phyloP scores from a whole-genome alignment of 2,329 filamentous ascomycete genomes.

The Colletotrichum sp. region DNA sequence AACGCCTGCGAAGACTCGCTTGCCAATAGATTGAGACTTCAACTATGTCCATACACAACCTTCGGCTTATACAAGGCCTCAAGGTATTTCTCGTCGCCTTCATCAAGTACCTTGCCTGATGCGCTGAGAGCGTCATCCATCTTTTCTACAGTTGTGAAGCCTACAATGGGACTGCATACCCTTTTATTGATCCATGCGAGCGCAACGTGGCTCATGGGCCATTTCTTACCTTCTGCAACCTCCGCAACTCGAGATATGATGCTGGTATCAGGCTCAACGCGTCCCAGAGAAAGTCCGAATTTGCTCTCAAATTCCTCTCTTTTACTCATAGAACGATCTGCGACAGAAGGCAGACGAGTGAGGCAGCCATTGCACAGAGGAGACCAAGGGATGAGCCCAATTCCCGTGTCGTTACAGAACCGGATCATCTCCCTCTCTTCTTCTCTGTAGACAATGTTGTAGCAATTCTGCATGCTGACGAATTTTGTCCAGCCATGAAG shows the following conservation, averaged over 20 bases:
- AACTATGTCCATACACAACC: not conserved
- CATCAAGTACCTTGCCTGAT: slow-evolving; percentile 49
- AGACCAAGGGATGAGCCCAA: not conserved
- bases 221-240: slow-evolving; percentile 58
- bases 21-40: too few relatives aligned
- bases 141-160: slow-evolving; percentile 59
- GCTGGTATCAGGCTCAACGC: not conserved
- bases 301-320: not conserved
- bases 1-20: too few relatives aligned
- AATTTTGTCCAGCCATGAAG: not conserved
- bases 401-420: not conserved
- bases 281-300: not conserved
- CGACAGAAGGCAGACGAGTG: not conserved
- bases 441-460: not conserved
- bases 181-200: slow-evolving; percentile 65
- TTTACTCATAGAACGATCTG: not conserved
- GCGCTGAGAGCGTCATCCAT: slow-evolving; percentile 63
- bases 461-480: not conserved
- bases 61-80: slow-evolving; percentile 62
- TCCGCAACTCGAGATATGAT: slow-evolving; percentile 48
- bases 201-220: slow-evolving; percentile 67
- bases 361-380: not conserved
- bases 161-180: slow-evolving; percentile 63
- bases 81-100: slow-evolving; percentile 64
- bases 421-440: not conserved